phyloP scores from a whole-genome alignment of 805 yeast species.

The Isabelozyma rhagii region DNA sequence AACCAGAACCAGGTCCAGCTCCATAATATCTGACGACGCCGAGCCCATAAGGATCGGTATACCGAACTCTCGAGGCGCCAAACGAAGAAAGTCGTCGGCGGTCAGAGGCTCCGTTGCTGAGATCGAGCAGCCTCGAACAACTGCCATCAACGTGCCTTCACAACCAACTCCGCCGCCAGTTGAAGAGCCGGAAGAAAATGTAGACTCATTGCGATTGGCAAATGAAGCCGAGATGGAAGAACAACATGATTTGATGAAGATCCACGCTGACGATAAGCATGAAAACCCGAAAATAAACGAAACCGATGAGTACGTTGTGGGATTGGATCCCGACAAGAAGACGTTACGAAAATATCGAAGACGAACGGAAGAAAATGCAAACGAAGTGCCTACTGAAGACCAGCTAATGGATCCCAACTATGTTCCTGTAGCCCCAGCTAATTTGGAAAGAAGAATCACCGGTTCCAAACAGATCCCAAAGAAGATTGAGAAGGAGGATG shows the following conservation, averaged over 20 bases:
- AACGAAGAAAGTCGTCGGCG: slow-evolving; percentile 27
- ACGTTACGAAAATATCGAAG: slow-evolving; percentile 27
- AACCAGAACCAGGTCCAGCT: slow-evolving; percentile 11
- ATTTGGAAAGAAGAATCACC: slow-evolving; percentile 26
- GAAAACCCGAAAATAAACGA: slow-evolving; percentile 3
- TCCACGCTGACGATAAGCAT: neutral
- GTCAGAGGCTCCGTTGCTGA: neutral
- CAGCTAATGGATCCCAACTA: slow-evolving; percentile 8
- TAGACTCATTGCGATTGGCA: neutral
- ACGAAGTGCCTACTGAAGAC: slow-evolving; percentile 7
- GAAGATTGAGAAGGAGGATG: slow-evolving; percentile 31
- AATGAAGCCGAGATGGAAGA: neutral
- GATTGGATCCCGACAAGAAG: slow-evolving; percentile 27
- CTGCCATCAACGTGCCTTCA: neutral
- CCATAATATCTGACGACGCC: slow-evolving; percentile 3
- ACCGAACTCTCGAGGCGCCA: slow-evolving; percentile 27
- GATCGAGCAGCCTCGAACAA: neutral
- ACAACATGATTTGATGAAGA: neutral
- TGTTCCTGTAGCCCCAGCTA: slow-evolving; percentile 39
- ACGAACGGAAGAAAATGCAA: slow-evolving; percentile 2
- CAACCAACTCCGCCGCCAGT: neutral
- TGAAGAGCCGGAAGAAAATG: neutral
- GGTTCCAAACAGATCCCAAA: slow-evolving; percentile 31
- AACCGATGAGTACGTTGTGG: slow-evolving; percentile 23
- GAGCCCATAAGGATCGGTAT: slow-evolving; percentile 36